A percentile compares a stretch with the other conserved stretches of the same genome.
phyloP scores from a whole-genome alignment of 1,284 basidiomycete species.

The Microbotryum lychnidis-dioicae region DNA sequence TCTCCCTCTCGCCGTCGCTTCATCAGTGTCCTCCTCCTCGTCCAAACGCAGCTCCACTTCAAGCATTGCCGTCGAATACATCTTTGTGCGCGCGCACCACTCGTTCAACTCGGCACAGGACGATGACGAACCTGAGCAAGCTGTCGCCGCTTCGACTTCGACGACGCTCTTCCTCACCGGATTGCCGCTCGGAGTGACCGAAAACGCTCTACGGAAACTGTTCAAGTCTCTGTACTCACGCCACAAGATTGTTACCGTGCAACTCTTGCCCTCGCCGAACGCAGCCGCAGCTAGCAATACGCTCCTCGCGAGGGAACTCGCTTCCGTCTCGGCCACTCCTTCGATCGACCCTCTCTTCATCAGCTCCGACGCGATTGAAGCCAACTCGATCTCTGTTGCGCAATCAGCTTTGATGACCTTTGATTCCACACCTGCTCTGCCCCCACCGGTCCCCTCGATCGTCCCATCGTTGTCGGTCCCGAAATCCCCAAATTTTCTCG shows the following conservation, averaged over 20 bases:
- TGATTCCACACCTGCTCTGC: slow-evolving; percentile 5
- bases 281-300: neutral
- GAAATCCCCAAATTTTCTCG: slow-evolving; percentile 1
- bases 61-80: neutral
- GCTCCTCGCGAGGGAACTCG: slow-evolving; percentile 1
- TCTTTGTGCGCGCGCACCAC: neutral
- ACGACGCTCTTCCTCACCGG: slow-evolving; percentile 2
- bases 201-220: neutral
- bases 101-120: neutral
- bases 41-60: slow-evolving; percentile 4
- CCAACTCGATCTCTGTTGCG: too few relatives aligned
- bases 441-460: slow-evolving; percentile 3
- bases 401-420: slow-evolving; percentile 17
- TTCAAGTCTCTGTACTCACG: neutral
- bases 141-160: neutral
- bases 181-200: neutral
- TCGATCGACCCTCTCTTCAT: neutral
- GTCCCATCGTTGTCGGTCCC: slow-evolving; percentile 1
- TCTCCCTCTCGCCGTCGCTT: too few relatives aligned
- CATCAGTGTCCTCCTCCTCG: neutral
- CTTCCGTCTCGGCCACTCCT: neutral
- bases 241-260: neutral
- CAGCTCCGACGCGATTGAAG: too few relatives aligned
- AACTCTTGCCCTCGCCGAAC: neutral
- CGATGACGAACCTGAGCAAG: neutral